Evolutionary conservation across 139 green algal genomes (phyloP).

Genomic region (Chlorella sp.): DNA sequence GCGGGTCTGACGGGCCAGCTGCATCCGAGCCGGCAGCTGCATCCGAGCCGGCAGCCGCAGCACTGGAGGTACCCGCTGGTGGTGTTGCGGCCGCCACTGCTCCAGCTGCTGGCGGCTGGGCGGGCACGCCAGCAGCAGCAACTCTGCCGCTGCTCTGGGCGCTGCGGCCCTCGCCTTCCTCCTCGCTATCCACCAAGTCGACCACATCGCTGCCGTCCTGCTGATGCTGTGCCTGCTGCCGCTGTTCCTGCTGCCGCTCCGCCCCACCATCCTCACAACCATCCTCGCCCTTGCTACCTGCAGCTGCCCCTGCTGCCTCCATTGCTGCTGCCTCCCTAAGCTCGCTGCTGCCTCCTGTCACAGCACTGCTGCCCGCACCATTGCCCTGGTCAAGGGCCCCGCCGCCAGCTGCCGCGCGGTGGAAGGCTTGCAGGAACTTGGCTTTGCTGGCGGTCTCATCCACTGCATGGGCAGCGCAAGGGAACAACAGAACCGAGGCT

Average conservation of each 20-base stretch:
- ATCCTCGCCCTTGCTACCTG: neutral
- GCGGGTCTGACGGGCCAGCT: neutral
- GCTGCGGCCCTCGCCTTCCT: neutral
- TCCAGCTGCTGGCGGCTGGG: neutral
- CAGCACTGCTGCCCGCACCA: neutral
- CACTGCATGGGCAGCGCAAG: conserved; percentile 43
- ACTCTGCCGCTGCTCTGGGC: too few species aligned
- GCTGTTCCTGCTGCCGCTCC: neutral
- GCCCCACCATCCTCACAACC: neutral
- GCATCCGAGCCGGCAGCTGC: neutral
- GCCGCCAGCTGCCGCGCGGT: neutral
- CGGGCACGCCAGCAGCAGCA: neutral
- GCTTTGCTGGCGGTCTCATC: conserved; percentile 77
- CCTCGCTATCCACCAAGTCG: neutral
- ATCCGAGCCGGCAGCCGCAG: neutral
- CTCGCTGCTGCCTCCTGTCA: neutral
- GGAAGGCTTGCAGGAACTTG: conserved; percentile 58
- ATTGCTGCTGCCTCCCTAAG: too few species aligned
- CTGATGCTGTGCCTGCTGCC: neutral
- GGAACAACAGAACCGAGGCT: too few species aligned
- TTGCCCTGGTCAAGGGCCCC: neutral
- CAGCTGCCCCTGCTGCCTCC: neutral
- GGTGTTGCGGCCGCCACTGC: neutral
- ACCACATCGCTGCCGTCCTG: neutral
- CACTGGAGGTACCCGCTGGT: too few species aligned